phyloP scores from a whole-genome alignment of 2,329 filamentous ascomycete species.

The Colletotrichum liaoningense region DNA sequence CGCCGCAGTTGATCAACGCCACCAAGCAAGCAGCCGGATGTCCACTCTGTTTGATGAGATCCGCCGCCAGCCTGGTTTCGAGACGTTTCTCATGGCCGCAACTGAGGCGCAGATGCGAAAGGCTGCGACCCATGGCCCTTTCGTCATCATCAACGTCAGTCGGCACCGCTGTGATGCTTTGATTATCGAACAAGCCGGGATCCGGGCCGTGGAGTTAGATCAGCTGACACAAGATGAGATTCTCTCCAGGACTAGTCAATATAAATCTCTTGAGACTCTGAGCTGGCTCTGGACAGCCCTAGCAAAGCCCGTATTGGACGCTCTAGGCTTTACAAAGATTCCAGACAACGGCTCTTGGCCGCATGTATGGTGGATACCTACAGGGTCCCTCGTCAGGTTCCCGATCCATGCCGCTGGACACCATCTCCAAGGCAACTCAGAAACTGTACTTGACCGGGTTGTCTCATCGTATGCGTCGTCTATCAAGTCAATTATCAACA shows the following conservation, averaged over 20 bases:
- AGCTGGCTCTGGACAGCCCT: conserved; percentile 7
- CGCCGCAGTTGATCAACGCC: background rate
- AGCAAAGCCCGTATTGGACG: no score
- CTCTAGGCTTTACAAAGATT: no score
- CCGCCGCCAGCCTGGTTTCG: conserved; percentile 38
- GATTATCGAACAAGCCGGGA: background rate
- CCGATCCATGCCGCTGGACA: no score
- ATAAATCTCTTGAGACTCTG: conserved; percentile 32
- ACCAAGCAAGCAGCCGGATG: background rate
- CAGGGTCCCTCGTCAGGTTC: no score
- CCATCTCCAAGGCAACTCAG: no score
- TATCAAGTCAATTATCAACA: no score
- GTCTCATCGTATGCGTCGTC: no score
- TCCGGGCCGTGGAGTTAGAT: conserved; percentile 38
- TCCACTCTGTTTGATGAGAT: conserved; percentile 27
- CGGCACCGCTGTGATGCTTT: conserved; percentile 35
- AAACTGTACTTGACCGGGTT: no score
- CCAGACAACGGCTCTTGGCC: no score
- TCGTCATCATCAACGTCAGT: conserved; percentile 46
- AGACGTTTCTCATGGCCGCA: conserved; percentile 40
- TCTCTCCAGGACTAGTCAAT: background rate
- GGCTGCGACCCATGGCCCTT: conserved; percentile 40
- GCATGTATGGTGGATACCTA: no score
- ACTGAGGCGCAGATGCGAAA: conserved; percentile 35
- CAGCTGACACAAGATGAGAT: conserved; percentile 11